Base-by-base conservation (phyloP, 805 yeast species). In the Sugiyamaella smithiae region DNA sequence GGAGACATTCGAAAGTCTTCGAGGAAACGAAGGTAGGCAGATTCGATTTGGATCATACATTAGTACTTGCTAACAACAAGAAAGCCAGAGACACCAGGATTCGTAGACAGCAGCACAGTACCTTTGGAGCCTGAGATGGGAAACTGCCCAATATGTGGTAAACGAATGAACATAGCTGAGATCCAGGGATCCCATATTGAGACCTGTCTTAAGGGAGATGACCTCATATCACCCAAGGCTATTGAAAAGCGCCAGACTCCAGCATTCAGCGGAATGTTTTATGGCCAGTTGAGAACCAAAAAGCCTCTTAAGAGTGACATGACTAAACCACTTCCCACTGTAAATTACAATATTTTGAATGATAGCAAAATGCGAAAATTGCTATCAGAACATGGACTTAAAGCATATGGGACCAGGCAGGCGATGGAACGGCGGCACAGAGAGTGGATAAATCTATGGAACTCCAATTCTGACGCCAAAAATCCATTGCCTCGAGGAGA, bases 381-480 rank as follows among this genome's bases (percentile, higher is more conserved):
- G 60, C 67, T 90, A 12, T 45, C 71, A 1, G 71, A 75, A 5
- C 62, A 78, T 19, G 78, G 78, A 11, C 64, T 90, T 5, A 77
- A 89, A 0, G 71, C 80, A 0, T 64, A 62, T 7, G 98, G 97
- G 0, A 66, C 83, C 1, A 71, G 87, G 51, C 67, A 67, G 12
- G 82, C 78, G 54, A 59, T 89, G 57, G 90, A 86, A 52, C 67
- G 76, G 16, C 67, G 98, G 35, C 85, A 85, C 61, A 82, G 80
- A 53, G 91, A 89, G 55, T 90, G 81, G 69, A 80, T 84, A 48
- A 78, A 82, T 26, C 61, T 88, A 8, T 85, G 83, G 81, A 90
- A 90, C 61, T 82, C 96, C 9, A 88, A 88, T 59, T 74, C 82
- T 37, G 96, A 88, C 60, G 76, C 89, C 4, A 68, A 76, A 29